A percentile compares a stretch with the other conserved stretches of the same genome.
Evolutionary conservation across 2,329 filamentous ascomycete species (phyloP).

Genomic region (Parastagonospora nodorum): DNA sequence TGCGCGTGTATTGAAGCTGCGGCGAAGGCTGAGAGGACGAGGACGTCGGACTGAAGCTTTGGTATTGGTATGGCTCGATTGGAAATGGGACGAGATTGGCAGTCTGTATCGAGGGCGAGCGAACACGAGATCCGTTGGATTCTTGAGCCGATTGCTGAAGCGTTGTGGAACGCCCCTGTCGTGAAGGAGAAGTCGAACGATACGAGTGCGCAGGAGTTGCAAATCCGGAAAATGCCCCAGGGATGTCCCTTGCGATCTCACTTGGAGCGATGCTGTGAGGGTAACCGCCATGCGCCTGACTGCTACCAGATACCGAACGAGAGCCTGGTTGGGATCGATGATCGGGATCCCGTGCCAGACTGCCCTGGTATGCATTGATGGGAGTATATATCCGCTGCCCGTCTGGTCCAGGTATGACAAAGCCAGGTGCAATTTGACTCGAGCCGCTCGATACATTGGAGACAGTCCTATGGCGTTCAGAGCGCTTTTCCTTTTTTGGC

Average conservation of each 20-base stretch:
- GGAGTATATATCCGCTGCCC: constrained; percentile 53
- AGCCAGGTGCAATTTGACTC: constrained; percentile 47
- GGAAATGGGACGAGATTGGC: constrained; percentile 36
- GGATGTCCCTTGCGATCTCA: constrained; percentile 34
- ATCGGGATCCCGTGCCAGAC: constrained; percentile 39
- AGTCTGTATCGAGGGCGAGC: constrained; percentile 28
- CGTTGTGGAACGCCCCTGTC: constrained; percentile 20
- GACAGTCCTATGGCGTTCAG: constrained; percentile 32
- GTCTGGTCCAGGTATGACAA: constrained; percentile 55
- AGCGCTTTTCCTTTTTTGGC: constrained; percentile 38
- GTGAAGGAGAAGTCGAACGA: constrained; percentile 25
- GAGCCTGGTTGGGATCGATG: constrained; percentile 51
- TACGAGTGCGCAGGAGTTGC: constrained; percentile 33
- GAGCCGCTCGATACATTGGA: constrained; percentile 27
- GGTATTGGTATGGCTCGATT: constrained; percentile 41
- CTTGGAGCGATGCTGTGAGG: constrained; percentile 38
- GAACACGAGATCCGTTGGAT: constrained; percentile 17
- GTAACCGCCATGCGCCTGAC: constrained; percentile 5
- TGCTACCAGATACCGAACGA: constrained; percentile 44
- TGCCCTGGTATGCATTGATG: constrained; percentile 49
- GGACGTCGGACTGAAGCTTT: constrained; percentile 31
- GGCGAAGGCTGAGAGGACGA: constrained; percentile 28
- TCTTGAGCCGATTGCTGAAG: constrained; percentile 24
- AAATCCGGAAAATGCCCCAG: constrained; percentile 48
- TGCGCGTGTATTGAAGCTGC: constrained; percentile 36